phyloP scores from a whole-genome alignment of 2,329 filamentous ascomycete species.

The Neofusicoccum ribis region DNA sequence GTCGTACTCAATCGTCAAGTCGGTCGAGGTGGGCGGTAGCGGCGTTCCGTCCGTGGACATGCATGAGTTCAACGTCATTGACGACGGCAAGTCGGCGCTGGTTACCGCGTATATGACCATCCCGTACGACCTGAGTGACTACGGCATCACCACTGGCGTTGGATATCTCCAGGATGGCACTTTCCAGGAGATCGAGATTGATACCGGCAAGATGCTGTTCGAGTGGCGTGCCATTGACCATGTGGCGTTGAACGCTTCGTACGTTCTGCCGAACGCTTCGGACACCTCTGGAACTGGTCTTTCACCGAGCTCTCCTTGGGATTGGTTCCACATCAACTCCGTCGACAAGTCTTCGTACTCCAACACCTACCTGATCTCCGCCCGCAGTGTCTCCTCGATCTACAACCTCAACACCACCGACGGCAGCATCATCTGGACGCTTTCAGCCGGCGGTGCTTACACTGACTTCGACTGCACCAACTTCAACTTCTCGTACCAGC shows the following conservation, averaged over 20 bases:
- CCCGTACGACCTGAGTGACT: constrained; percentile 48
- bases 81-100: constrained; percentile 42
- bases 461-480: constrained; percentile 35
- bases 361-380: constrained; percentile 57
- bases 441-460: constrained; percentile 31
- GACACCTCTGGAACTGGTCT: constrained; percentile 47
- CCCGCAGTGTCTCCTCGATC: constrained; percentile 51
- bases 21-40: constrained; percentile 39
- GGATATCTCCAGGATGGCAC: constrained; percentile 55
- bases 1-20: constrained; percentile 50
- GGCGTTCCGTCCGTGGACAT: constrained; percentile 49
- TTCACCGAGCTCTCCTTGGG: constrained; percentile 49
- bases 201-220: constrained; percentile 57
- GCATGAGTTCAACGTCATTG: constrained; percentile 54
- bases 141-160: constrained; percentile 43
- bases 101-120: constrained; percentile 41
- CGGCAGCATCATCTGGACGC: constrained; percentile 54
- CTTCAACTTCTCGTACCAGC: constrained; percentile 54
- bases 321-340: constrained; percentile 60
- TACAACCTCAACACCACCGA: constrained; percentile 49
- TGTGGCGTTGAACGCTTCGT: constrained; percentile 50
- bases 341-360: constrained; percentile 50
- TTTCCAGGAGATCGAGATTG: constrained; percentile 57
- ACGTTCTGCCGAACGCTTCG: constrained; percentile 46
- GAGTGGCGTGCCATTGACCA: constrained; percentile 61